Evolutionary conservation across 2,329 filamentous ascomycete species (phyloP).

Genomic region (Fusarium verticillioides): DNA sequence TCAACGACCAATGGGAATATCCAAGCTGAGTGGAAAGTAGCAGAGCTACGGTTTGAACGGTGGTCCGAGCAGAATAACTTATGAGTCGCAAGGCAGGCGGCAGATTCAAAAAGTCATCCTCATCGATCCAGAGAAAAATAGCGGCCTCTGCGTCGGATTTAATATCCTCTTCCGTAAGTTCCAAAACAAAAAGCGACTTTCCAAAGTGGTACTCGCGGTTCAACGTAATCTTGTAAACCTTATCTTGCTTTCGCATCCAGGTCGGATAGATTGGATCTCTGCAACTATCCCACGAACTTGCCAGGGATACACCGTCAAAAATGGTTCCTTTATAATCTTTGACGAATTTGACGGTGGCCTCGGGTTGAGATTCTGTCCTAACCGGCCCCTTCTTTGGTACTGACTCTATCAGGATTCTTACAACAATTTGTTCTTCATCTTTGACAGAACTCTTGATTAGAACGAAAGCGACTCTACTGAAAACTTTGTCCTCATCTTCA

Average conservation of each 20-base stretch:
- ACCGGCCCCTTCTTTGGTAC: rapidly evolving
- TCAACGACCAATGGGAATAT: too few relatives aligned
- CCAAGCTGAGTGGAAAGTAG: too few relatives aligned
- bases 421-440: neutral
- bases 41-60: too few relatives aligned
- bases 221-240: rapidly evolving
- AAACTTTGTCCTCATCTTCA: rapidly evolving
- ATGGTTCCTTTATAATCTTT: rapidly evolving
- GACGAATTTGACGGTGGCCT: neutral
- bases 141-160: too few relatives aligned
- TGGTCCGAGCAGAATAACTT: too few relatives aligned
- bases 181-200: neutral
- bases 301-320: neutral
- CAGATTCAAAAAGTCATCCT: too few relatives aligned
- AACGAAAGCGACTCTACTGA: rapidly evolving
- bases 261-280: rapidly evolving
- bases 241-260: rapidly evolving
- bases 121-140: too few relatives aligned
- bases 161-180: too few relatives aligned
- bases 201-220: neutral
- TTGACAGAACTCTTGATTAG: rapidly evolving
- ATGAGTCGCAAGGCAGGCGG: too few relatives aligned
- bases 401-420: rapidly evolving
- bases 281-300: neutral
- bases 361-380: neutral